A percentile compares a stretch with the other conserved stretches of the same genome.
phyloP scores from a whole-genome alignment of 257 asterid species.

The Solanum lignicaule region DNA sequence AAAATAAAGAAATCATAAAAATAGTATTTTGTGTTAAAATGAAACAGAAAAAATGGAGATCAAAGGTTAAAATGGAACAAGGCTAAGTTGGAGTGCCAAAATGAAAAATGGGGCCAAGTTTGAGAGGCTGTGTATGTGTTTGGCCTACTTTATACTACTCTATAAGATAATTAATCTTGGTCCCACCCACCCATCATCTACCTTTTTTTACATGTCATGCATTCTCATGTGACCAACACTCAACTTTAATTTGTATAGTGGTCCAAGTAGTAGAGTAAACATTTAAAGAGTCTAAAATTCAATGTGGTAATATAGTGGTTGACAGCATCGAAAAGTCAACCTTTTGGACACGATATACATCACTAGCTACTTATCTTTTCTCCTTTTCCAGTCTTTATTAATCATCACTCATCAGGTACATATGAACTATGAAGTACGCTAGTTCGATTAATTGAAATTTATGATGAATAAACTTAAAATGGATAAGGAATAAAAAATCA shows the following conservation, averaged over 20 bases:
- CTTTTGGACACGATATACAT: conserved; percentile 10
- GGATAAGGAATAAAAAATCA: not conserved
- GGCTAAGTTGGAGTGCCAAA: too few species aligned
- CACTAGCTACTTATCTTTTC: not conserved
- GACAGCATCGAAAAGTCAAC: conserved; percentile 24
- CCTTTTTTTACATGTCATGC: not conserved
- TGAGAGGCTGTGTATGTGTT: too few species aligned
- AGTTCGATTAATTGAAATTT: not conserved
- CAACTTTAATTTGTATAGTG: not conserved
- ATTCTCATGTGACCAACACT: not conserved
- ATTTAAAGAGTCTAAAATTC: conserved; percentile 7
- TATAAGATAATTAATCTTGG: not conserved
- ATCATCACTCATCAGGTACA: not conserved
- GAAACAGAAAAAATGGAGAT: too few species aligned
- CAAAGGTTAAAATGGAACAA: too few species aligned
- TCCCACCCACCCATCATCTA: conserved; percentile 1
- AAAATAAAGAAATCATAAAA: too few species aligned
- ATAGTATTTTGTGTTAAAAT: too few species aligned
- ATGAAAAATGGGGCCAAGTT: too few species aligned
- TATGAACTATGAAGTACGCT: not conserved
- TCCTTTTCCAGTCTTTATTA: not conserved
- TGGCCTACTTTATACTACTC: not conserved
- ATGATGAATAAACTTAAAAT: too few species aligned
- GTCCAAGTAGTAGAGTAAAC: conserved; percentile 8
- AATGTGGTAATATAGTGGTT: conserved; percentile 9